Evolutionary conservation across 2,329 filamentous ascomycete genomes (phyloP), one percentile per base, ranked within the genome.

Genomic region (Fusarium buharicum): DNA sequence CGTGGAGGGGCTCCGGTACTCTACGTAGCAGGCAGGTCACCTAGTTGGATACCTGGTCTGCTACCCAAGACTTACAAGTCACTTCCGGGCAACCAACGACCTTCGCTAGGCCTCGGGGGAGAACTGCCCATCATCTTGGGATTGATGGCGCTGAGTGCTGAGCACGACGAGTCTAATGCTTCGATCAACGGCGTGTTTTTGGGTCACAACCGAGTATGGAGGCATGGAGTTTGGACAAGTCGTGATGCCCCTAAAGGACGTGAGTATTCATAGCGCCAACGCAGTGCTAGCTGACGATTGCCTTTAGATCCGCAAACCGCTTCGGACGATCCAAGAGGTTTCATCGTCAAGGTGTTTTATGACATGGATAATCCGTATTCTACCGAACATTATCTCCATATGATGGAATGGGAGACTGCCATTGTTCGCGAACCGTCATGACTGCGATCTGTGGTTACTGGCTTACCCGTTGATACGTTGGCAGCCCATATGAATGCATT

Each of bases 41-140:
- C 78, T 0, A 71, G 62, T n/a, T 80, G 78, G 77, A 73, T 80
- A 3, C 77, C 77, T 0, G 55, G 64, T 9, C 58, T 80, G 12
- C 64, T 80, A 2, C 78, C 77, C 1, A 8, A 13, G 13, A 67
- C 66, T 1, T 79, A 77, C 53, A 45, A 33, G 16, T 68, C 69
- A 28, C 66, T 67, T 1, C 3, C 9, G 4, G 1, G 36, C 3
- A 13, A 31, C 6, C 9, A 53, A 1, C 64, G 45, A 4, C 39
- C 6, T 0, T 79, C 78, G 0, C 16, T 6, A 0, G 77, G 78
- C 0, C 72, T 80, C 1, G 70, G 73, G 1, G 78, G 78, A 14
- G 71, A 77, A n/a, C 48, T 80, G 12, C 64, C 72, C 4, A 72
- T 79, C 7, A 63, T 80, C 11, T 61, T 80, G 4, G 78, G 73